Evolutionary conservation across 345 rosid genomes (phyloP), one percentile per base, ranked within the genome.

Genomic region (Salix purpurea): DNA sequence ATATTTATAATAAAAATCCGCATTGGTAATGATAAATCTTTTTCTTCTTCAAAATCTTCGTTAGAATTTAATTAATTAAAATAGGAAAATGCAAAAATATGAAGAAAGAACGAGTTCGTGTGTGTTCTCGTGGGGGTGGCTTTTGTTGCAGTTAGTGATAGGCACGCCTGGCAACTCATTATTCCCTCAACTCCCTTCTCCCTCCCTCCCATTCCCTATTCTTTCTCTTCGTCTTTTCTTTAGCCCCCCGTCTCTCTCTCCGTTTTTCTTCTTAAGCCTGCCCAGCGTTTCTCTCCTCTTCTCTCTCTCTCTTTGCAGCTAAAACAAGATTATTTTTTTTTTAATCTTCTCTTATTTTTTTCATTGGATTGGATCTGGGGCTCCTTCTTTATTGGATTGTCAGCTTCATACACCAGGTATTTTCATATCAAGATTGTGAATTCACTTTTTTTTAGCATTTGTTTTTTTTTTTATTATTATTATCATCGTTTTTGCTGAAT

Each of bases 141-240:
- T 81, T 85, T 71, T 79, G 86, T 85, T 87, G 90, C 94, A 84
- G 88, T 90, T 95, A 87, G 98, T 92, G 97, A 88, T 87, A 78
- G 87, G 94, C 98, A 91, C 98, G 97, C 91, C 96, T 92, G 95
- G 91, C 94, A 50, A 90, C 67, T 88, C 94, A 90, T 64, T 18
- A 32, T 64, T 26, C 34, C 34, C 67, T 23, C 67, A 28, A 24
- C 67, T 64, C 7, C 16, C 34, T 26, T 16, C 34, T 10, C 14
- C 26, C 30, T 62, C 34, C 11, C 1, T 44, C 34, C 30, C 74
- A 46, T 76, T 67, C 18, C 42, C 24, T 44, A 39, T 26, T 70
- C 30, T 26, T 36, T 21, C 6, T 70, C 18, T 58, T 40, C 46
- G 6, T 52, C 46, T 48, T 11, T 54, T 11, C 65, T 19, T 18